Base-by-base conservation (phyloP, 2,329 filamentous ascomycete genomes). In the Ophiostoma piceae region DNA sequence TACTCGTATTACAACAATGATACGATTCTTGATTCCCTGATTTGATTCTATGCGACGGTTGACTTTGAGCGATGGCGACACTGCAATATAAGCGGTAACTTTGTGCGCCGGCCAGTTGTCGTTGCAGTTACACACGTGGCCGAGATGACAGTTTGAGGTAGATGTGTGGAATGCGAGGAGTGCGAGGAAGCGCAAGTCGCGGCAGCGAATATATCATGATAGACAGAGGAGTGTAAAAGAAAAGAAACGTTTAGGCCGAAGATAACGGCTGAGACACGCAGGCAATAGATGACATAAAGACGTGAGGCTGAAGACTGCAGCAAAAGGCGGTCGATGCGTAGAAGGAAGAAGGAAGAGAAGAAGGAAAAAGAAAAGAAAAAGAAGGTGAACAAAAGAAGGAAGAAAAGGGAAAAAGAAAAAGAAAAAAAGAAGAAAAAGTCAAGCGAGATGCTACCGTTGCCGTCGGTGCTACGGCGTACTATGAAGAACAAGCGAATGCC, bases 231-330 rank as follows among this genome's bases (percentile, higher is more conserved):
- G 14, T 29, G 26, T 29, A 29, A 29, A 29, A 29, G 26, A 29
- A 29, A 29, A 29, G 26, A 29, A 29, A 29, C 47, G 2, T 12
- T n/a, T 5, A 60, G 2, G 11, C 57, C 57, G 26, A 16, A 29
- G 57, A 60, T 35, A 62, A 62, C 57, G 57, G 4, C 12, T 26
- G 26, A 62, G 26, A 62, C 57, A 62, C 26, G 26, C 26, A 62
- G 57, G 8, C 51, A 57, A 57, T 26, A 12, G 26, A 12, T 22
- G 26, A n/a, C 8, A 57, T 6, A 57, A 26, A 16, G 9, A 57
- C 51, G 12, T 57, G 51, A 57, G 51, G 51, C n/a, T 57, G 51
- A 57, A 29, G 51, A 29, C n/a, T 57, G 51, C 51, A 57, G 51
- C 8, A 57, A 57, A 57, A 62, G 26, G 57, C 57, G 57, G 57